These are phyloP conservation scores for Kalmusia sp. DNA, from an alignment of 2,329 filamentous ascomycete species.

Conservation along the genomic window DNA sequence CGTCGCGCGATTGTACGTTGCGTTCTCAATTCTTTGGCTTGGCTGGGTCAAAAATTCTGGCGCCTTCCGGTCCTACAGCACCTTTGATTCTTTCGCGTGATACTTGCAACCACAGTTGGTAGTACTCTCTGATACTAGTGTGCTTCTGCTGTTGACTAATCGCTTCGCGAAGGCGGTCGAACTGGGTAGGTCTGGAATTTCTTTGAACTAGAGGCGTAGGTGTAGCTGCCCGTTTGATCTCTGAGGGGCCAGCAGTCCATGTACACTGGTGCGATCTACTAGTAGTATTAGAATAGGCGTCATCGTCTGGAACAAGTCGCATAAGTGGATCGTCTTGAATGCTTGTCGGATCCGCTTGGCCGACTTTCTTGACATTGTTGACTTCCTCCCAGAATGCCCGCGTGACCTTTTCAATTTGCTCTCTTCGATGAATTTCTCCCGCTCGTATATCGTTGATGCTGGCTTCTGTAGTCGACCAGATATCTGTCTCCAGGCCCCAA, in stretches of 20 bases:
- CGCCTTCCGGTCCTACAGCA: constrained; percentile 11
- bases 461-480: no score
- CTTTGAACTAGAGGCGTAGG: no score
- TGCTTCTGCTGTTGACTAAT: constrained; percentile 1
- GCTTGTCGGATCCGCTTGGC: constrained; percentile 6
- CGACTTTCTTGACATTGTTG: background rate
- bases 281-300: background rate
- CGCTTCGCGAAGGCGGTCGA: constrained; percentile 8
- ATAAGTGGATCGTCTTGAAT: background rate
- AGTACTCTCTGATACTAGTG: constrained; percentile 8
- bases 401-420: no score
- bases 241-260: constrained; percentile 1
- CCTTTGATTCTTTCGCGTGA: constrained; percentile 20
- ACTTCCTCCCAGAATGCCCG: no score
- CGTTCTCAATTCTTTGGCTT: background rate
- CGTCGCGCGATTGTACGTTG: no score
- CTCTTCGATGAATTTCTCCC: no score
- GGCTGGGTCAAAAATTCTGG: constrained; percentile 12
- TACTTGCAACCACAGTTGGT: constrained; percentile 15
- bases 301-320: background rate
- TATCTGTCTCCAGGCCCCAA: no score
- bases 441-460: no score
- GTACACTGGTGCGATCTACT: background rate
- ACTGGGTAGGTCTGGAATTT: constrained; percentile 4
- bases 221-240: background rate